Conservation (phyloP, 495 filamentous ascomycete genomes). For the Penicillium diatomitis region DNA sequence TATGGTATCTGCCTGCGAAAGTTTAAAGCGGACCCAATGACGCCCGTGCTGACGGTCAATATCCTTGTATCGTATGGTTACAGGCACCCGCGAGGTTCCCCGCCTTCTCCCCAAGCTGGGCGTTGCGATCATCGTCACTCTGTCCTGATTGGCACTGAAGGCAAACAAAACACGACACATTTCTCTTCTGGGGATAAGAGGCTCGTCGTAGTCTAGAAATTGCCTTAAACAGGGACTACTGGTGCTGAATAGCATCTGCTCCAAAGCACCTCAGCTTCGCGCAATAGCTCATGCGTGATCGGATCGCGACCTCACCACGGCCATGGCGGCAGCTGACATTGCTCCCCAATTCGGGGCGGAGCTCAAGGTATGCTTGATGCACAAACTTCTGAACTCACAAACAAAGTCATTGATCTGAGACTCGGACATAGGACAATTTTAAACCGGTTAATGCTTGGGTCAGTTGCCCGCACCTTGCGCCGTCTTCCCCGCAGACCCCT, state of each 20-base stretch:
- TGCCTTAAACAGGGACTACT: neutral
- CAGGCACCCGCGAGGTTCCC: slow-evolving; percentile 22
- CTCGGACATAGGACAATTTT: slow-evolving; percentile 67
- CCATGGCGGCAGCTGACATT: slow-evolving; percentile 67
- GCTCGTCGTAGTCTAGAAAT: too few species aligned
- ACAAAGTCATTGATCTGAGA: neutral
- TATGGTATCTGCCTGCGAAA: neutral
- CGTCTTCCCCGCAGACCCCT: slow-evolving; percentile 9
- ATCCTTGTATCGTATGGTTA: slow-evolving; percentile 28
- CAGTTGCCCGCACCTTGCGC: slow-evolving; percentile 19
- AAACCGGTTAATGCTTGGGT: slow-evolving; percentile 90
- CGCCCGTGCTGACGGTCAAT: slow-evolving; percentile 2
- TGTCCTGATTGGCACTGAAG: slow-evolving; percentile 9
- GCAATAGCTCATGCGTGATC: slow-evolving; percentile 13
- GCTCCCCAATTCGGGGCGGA: slow-evolving; percentile 79
- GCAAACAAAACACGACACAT: neutral
- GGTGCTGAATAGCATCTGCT: neutral
- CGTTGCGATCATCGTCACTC: slow-evolving; percentile 14
- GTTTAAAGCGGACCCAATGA: neutral
- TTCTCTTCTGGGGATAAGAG: neutral
- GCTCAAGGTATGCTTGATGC: slow-evolving; percentile 58
- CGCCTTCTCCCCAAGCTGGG: slow-evolving; percentile 18
- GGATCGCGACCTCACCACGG: slow-evolving; percentile 11
- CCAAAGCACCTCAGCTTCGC: neutral
- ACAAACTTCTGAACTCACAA: neutral